These are phyloP conservation scores for Umbelopsis isabellina DNA, from an alignment of 192 early-diverging fungal genomes.

Conservation along the genomic window DNA sequence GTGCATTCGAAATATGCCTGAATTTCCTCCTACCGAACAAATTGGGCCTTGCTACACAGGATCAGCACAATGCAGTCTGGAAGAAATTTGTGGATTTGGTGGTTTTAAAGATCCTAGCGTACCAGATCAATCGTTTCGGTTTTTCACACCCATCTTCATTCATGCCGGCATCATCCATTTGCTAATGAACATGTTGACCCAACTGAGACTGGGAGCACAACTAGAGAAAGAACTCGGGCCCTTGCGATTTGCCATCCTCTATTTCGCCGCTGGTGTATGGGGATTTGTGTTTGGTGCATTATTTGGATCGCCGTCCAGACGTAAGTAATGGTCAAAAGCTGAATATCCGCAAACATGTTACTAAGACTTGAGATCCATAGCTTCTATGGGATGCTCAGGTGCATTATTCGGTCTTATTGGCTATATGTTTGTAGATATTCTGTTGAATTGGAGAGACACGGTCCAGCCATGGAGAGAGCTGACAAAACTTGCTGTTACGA, in stretches of 20 bases:
- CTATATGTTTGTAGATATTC: slow-evolving; percentile 73
- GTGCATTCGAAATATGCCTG: slow-evolving; percentile 66
- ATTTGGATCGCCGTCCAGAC: slow-evolving; percentile 36
- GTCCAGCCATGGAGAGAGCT: slow-evolving; percentile 68
- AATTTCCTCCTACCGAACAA: slow-evolving; percentile 21
- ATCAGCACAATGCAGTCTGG: slow-evolving; percentile 51
- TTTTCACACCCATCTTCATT: slow-evolving; percentile 81
- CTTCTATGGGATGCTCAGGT: slow-evolving; percentile 64
- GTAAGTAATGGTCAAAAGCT: neutral
- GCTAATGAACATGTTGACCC: slow-evolving; percentile 73
- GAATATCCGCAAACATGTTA: neutral
- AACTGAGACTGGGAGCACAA: slow-evolving; percentile 69
- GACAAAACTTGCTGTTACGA: slow-evolving; percentile 63
- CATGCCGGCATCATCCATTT: slow-evolving; percentile 84
- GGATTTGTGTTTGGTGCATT: slow-evolving; percentile 84
- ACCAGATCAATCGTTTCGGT: slow-evolving; percentile 81
- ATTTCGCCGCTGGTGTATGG: slow-evolving; percentile 71
- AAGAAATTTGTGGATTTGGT: slow-evolving; percentile 65
- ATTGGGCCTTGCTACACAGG: slow-evolving; percentile 24
- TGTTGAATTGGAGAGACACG: slow-evolving; percentile 78
- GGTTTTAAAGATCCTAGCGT: slow-evolving; percentile 43
- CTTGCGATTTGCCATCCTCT: slow-evolving; percentile 64
- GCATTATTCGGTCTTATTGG: slow-evolving; percentile 75
- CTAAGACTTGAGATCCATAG: slow-evolving; percentile 27
- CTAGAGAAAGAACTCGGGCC: slow-evolving; percentile 80